Evolutionary conservation across 2,329 filamentous ascomycete species (phyloP).

Genomic region (Hortaea sp.): DNA sequence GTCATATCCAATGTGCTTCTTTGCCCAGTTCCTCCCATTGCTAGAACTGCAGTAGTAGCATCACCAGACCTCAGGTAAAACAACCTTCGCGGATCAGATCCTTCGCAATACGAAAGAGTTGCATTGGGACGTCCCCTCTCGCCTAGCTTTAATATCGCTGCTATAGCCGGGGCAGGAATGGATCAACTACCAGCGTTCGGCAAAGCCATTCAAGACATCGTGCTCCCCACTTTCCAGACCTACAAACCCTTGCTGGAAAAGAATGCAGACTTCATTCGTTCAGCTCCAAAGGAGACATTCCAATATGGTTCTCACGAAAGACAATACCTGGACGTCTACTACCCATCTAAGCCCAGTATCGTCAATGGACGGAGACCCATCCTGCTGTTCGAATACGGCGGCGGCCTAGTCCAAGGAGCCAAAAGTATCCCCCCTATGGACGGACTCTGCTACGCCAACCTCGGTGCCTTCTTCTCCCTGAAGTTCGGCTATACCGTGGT

Average conservation of each 20-base stretch:
- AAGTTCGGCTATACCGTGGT: constrained; percentile 26
- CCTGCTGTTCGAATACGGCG: constrained; percentile 25
- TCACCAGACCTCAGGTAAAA: too few relatives aligned
- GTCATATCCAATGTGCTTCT: too few relatives aligned
- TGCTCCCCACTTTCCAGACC: constrained; percentile 15
- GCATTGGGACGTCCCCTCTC: too few relatives aligned
- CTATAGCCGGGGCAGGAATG: constrained; percentile 6
- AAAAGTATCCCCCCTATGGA: constrained; percentile 20
- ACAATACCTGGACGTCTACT: constrained; percentile 33
- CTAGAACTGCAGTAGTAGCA: too few relatives aligned
- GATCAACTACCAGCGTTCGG: constrained; percentile 19
- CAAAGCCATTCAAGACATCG: constrained; percentile 10
- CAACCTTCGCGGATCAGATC: too few relatives aligned
- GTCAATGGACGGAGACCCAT: constrained; percentile 14
- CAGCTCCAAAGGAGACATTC: constrained; percentile 18
- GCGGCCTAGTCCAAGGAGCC: constrained; percentile 25
- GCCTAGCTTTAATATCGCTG: neutral
- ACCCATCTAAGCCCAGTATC: constrained; percentile 10
- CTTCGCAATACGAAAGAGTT: too few relatives aligned
- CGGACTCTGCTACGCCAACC: constrained; percentile 27
- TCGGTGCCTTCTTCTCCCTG: constrained; percentile 32
- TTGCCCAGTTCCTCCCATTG: too few relatives aligned
- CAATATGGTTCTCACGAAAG: constrained; percentile 27
- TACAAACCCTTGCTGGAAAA: constrained; percentile 14
- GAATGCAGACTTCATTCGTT: constrained; percentile 16